A percentile compares a stretch with the other conserved stretches of the same genome.
Evolutionary conservation across 352 stramenopile species (phyloP).

Genomic region (Blastocystis sp.): DNA sequence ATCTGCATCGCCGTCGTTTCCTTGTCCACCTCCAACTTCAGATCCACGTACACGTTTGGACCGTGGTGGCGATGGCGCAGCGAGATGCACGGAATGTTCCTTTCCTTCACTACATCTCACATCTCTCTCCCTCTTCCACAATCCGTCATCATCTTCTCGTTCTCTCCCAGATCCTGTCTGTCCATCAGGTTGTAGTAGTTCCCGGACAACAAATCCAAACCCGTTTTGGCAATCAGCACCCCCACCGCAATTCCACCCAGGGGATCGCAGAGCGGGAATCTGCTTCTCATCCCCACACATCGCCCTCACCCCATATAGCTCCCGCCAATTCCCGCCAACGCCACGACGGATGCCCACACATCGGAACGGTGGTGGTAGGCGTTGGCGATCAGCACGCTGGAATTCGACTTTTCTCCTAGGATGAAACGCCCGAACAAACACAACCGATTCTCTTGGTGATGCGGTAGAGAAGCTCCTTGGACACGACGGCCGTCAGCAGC

Average conservation of each 20-base stretch:
- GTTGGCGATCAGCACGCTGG: constrained; percentile 40
- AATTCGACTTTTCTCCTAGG: constrained; percentile 19
- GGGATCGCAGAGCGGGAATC: constrained; percentile 16
- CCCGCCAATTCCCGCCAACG: constrained; percentile 31
- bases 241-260: constrained; percentile 47
- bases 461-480: constrained; percentile 49
- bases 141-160: neutral
- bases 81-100: constrained; percentile 8
- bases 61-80: constrained; percentile 51
- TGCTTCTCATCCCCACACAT: neutral
- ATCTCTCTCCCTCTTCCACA: neutral
- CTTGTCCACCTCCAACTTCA: constrained; percentile 15
- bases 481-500: constrained; percentile 5
- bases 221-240: constrained; percentile 52
- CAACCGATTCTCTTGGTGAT: constrained; percentile 53
- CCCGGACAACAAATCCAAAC: constrained; percentile 23
- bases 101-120: constrained; percentile 11
- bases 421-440: neutral
- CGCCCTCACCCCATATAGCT: constrained; percentile 3
- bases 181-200: constrained; percentile 66
- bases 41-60: constrained; percentile 29
- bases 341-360: constrained; percentile 44
- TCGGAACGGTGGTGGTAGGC: constrained; percentile 59
- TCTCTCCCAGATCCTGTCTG: constrained; percentile 34
- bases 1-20: neutral